These are phyloP conservation scores for Blastobotrys arbuscula DNA, from an alignment of 1,139 yeast genomes.

Conservation along the genomic window DNA sequence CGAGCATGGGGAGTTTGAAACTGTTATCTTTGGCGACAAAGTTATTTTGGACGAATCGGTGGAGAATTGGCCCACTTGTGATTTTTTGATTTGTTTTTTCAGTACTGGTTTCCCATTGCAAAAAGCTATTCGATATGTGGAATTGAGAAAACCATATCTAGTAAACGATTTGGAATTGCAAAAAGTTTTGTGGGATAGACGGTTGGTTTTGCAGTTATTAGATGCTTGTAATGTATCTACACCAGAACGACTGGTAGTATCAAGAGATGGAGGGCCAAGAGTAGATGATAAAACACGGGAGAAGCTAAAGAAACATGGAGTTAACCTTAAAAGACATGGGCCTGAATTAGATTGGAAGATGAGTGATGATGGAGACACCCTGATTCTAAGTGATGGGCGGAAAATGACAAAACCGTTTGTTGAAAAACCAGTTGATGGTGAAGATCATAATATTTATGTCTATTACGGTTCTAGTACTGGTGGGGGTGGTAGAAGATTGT, in stretches of 20 bases:
- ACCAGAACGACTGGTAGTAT: constrained; percentile 79
- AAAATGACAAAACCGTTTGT: constrained; percentile 83
- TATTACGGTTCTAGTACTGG: constrained; percentile 86
- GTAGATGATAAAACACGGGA: constrained; percentile 59
- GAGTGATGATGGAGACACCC: constrained; percentile 68
- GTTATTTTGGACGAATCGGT: constrained; percentile 86
- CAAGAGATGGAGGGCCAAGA: constrained; percentile 95
- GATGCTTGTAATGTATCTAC: constrained; percentile 83
- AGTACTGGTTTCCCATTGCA: constrained; percentile 96
- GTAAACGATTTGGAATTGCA: constrained; percentile 89
- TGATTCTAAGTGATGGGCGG: constrained; percentile 63
- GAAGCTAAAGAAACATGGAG: constrained; percentile 55
- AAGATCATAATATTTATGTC: constrained; percentile 93
- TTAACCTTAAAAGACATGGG: constrained; percentile 32
- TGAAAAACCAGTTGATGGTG: constrained; percentile 98
- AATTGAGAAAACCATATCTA: constrained; percentile 80
- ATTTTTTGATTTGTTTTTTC: constrained; percentile 85
- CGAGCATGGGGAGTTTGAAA: constrained; percentile 93
- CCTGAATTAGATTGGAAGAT: constrained; percentile 77
- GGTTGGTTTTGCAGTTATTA: constrained; percentile 76
- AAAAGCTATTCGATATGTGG: constrained; percentile 87
- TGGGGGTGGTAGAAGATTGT: constrained; percentile 93
- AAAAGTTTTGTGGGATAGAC: constrained; percentile 92
- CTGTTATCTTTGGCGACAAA: constrained; percentile 95
- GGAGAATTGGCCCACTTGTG: constrained; percentile 99